Evolutionary conservation across 192 early-diverging fungal species (phyloP).

Genomic region (Backusella macrospora): DNA sequence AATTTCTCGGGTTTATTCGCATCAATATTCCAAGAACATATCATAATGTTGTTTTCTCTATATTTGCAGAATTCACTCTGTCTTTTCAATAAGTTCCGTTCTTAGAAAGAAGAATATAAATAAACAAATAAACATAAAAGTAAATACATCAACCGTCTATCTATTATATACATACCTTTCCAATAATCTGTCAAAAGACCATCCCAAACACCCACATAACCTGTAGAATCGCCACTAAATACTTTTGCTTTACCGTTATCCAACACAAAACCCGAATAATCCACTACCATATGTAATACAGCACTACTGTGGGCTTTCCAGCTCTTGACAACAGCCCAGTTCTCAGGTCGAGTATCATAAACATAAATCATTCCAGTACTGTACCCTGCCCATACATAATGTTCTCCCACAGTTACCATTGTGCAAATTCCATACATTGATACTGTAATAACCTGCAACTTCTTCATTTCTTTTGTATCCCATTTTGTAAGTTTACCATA

Average conservation of each 20-base stretch:
- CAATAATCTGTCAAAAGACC: slow-evolving; percentile 71
- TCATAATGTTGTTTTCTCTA: slow-evolving; percentile 70
- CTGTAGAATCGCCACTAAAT: slow-evolving; percentile 58
- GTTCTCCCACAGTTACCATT: slow-evolving; percentile 58
- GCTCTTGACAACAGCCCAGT: slow-evolving; percentile 60
- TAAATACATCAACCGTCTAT: not conserved
- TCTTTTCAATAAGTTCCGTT: slow-evolving; percentile 62
- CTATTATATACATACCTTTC: slow-evolving; percentile 47
- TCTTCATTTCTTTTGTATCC: slow-evolving; percentile 51
- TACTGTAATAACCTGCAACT: slow-evolving; percentile 50
- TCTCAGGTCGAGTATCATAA: slow-evolving; percentile 59
- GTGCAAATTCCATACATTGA: slow-evolving; percentile 66
- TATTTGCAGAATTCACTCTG: slow-evolving; percentile 65
- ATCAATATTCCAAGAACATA: slow-evolving; percentile 96
- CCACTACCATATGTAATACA: slow-evolving; percentile 50
- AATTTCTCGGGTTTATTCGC: slow-evolving; percentile 82
- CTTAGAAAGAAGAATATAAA: slow-evolving; percentile 27
- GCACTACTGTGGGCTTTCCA: slow-evolving; percentile 65
- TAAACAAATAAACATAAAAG: not conserved
- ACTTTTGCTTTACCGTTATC: slow-evolving; percentile 50
- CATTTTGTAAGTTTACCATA: slow-evolving; percentile 79
- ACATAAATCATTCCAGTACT: slow-evolving; percentile 76
- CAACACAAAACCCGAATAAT: slow-evolving; percentile 53
- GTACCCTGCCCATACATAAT: slow-evolving; percentile 73
- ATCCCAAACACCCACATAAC: slow-evolving; percentile 76